A percentile compares a stretch with the other conserved stretches of the same genome.
Evolutionary conservation across 2,329 filamentous ascomycete genomes (phyloP).

Genomic region (Trichoderma cornu-damae): DNA sequence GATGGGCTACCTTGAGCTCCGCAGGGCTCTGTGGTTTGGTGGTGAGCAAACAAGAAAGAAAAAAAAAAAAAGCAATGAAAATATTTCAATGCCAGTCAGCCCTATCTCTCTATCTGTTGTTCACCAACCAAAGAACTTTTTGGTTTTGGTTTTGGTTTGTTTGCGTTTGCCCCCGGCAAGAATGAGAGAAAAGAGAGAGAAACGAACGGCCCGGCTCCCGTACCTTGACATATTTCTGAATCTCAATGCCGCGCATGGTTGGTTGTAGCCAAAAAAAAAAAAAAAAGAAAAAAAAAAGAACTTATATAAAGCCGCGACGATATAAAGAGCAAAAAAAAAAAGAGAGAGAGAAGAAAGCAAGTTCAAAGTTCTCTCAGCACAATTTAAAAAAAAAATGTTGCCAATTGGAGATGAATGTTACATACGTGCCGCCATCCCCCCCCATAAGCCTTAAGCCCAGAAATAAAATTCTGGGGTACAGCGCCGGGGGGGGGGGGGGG

Average conservation of each 20-base stretch:
- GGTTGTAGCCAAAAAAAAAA: background rate
- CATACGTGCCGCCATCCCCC: too few species aligned
- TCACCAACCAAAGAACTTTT: too few species aligned
- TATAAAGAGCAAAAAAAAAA: background rate
- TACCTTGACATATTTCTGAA: conserved; percentile 70
- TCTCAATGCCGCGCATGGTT: conserved; percentile 69
- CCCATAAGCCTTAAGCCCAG: background rate
- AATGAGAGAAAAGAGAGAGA: background rate
- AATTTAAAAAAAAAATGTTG: background rate
- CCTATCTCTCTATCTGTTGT: background rate
- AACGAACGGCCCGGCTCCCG: background rate
- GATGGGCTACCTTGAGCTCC: conserved; percentile 68
- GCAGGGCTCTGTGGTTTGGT: conserved; percentile 59
- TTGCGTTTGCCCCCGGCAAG: too few species aligned
- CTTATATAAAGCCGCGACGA: background rate
- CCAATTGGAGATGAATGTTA: too few species aligned
- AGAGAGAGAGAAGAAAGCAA: too few species aligned
- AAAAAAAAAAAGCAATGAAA: too few species aligned
- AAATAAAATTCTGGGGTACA: conserved; percentile 1
- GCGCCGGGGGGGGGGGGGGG: conserved; percentile 16
- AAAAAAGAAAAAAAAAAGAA: background rate
- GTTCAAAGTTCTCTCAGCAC: too few species aligned
- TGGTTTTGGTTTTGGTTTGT: too few species aligned
- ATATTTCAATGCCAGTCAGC: too few species aligned
- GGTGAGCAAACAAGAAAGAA: too few species aligned